Evolutionary conservation across 306 rosid genomes (phyloP), one percentile per base, ranked within the genome.

Genomic region (Casuarina glauca): DNA sequence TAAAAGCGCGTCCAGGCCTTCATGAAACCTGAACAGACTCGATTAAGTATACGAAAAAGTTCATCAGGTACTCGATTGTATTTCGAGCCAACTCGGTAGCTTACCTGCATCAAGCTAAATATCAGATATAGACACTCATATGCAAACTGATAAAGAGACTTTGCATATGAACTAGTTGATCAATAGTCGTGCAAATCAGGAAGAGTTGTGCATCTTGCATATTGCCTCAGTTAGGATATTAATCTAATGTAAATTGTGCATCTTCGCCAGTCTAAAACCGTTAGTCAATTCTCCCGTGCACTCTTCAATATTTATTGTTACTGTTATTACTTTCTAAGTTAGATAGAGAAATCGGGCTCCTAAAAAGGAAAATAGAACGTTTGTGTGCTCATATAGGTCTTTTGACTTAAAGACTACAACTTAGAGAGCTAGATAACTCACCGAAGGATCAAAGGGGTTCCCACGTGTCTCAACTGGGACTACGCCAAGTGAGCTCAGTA

Each of bases 371-470:
- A 71, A 49, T 50, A 71, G 68, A n/a, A 54, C 48, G 39, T 58
- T 49, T 32, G 50, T 61, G 72, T 72, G 69, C 68, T 61, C 68
- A 68, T 63, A 52, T 63, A 52, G 70, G 52, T 58, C 42, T 79
- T 70, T 58, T 61, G 32, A 69, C 12, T 5, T 46, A 35, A 64
- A n/a, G 4, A 39, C 69, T 15, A 82, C 50, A 75, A 36, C 62
- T 51, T 35, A 50, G 48, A 79, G 51, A 70, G 72, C 39, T 63
- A 46, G 79, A 77, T 16, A 79, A 85, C 97, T 88, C 88, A 94
- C 98, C 97, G 88, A 78, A 19, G 98, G 98, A 81, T 94, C 97
- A 84, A 94, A 94, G 79, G 95, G 90, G 42, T 69, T 88, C 76
- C 98, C 98, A 82, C 89, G 84, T 5, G 97, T 88, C 86, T 92